Conservation (phyloP, 345 rosid genomes). For the Populus simonii region DNA sequence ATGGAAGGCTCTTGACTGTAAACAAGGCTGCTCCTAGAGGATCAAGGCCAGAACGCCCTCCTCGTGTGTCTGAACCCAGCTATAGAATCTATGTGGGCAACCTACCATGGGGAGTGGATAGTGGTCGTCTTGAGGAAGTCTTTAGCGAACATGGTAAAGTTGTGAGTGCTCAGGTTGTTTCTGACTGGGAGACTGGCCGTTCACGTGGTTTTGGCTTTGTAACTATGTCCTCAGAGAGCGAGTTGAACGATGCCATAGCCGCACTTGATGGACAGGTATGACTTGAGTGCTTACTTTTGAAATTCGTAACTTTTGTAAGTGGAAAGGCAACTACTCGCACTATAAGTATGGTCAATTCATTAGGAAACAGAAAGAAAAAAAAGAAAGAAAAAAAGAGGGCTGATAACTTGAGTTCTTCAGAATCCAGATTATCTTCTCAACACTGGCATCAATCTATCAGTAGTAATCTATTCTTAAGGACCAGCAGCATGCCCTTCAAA, state of each 20-base stretch:
- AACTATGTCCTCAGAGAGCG: slow-evolving; percentile 65
- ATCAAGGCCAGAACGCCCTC: slow-evolving; percentile 57
- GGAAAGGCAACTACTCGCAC: neutral
- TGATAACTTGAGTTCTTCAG: neutral
- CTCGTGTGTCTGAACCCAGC: slow-evolving; percentile 49
- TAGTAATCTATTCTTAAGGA: neutral
- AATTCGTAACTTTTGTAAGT: neutral
- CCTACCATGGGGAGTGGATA: slow-evolving; percentile 82
- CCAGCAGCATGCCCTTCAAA: neutral
- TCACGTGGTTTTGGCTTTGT: slow-evolving; percentile 98
- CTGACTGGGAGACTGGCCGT: slow-evolving; percentile 84
- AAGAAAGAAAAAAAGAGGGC: neutral
- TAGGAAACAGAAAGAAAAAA: too few relatives aligned
- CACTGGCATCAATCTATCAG: neutral
- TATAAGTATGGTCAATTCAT: neutral
- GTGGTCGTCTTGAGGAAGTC: slow-evolving; percentile 67
- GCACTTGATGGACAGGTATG: slow-evolving; percentile 93
- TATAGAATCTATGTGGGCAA: slow-evolving; percentile 76
- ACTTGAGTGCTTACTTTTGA: neutral
- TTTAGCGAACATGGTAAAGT: slow-evolving; percentile 93
- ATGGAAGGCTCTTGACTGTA: slow-evolving; percentile 74
- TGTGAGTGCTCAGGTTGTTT: slow-evolving; percentile 68
- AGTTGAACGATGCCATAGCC: slow-evolving; percentile 82
- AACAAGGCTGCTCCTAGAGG: slow-evolving; percentile 90
- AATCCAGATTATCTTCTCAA: neutral